These are phyloP conservation scores for Beauveria australis DNA, from an alignment of 2,329 filamentous ascomycete genomes.

Conservation along the genomic window DNA sequence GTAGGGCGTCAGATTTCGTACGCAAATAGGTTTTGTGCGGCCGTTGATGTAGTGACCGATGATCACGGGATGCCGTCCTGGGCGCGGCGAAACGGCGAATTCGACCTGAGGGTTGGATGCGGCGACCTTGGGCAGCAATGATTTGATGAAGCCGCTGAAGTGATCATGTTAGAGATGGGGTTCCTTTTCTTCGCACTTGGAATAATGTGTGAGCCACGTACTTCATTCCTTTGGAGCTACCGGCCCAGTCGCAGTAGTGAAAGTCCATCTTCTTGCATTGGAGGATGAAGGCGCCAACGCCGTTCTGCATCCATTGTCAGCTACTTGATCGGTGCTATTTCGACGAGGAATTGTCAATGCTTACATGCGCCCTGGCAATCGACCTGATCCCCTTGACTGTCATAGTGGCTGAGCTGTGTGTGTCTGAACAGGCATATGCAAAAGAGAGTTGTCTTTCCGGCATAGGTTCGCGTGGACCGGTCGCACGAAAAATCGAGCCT, in stretches of 20 bases:
- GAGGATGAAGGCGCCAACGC: conserved; percentile 90
- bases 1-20: conserved; percentile 72
- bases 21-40: conserved; percentile 74
- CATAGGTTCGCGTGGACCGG: background rate
- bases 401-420: conserved; percentile 36
- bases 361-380: conserved; percentile 46
- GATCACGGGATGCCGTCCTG: conserved; percentile 82
- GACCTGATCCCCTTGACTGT: conserved; percentile 45
- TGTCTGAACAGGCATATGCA: conserved; percentile 14
- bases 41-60: conserved; percentile 92
- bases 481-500: conserved; percentile 15
- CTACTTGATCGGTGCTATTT: background rate
- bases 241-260: conserved; percentile 95
- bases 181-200: too few relatives aligned
- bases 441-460: conserved; percentile 8
- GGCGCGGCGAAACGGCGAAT: conserved; percentile 82
- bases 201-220: conserved; percentile 33
- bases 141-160: conserved; percentile 69
- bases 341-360: conserved; percentile 6
- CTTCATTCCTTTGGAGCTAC: conserved; percentile 94
- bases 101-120: conserved; percentile 78
- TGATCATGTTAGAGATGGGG: conserved; percentile 18
- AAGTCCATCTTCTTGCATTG: conserved; percentile 95
- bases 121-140: conserved; percentile 69
- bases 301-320: conserved; percentile 56